Evolutionary conservation across 148 eudicot species (phyloP).

Genomic region (Rhododendron vialii): DNA sequence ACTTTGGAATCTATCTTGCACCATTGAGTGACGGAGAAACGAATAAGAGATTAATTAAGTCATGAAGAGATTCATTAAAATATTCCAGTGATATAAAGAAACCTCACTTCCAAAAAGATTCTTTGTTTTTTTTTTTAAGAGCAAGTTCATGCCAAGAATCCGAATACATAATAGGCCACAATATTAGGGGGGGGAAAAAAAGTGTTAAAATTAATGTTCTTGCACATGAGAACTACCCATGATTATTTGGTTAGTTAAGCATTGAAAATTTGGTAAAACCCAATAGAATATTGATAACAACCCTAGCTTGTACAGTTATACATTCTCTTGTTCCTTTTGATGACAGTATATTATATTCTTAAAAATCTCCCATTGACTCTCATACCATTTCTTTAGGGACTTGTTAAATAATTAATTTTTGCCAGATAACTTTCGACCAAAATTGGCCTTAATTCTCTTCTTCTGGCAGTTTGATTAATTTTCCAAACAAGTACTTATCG

Average conservation of each 20-base stretch:
- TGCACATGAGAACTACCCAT: slow-evolving; percentile 38
- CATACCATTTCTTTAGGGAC: slow-evolving; percentile 22
- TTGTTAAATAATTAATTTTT: not conserved
- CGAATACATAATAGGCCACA: slow-evolving; percentile 34
- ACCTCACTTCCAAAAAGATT: slow-evolving; percentile 3
- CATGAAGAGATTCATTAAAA: not conserved
- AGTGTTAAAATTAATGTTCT: slow-evolving; percentile 28
- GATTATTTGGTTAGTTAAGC: slow-evolving; percentile 40
- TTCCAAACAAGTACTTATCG: not conserved
- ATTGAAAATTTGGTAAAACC: slow-evolving; percentile 13
- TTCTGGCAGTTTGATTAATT: slow-evolving; percentile 15
- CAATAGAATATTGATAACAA: slow-evolving; percentile 6
- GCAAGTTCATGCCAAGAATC: slow-evolving; percentile 25
- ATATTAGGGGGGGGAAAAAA: slow-evolving; percentile 27
- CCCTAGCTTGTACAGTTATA: not conserved
- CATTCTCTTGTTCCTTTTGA: slow-evolving; percentile 24
- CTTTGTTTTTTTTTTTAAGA: not conserved
- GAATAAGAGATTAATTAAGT: not conserved
- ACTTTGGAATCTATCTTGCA: not conserved
- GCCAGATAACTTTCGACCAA: too few relatives aligned
- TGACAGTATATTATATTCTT: slow-evolving; percentile 14
- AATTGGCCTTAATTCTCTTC: slow-evolving; percentile 16
- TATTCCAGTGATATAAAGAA: not conserved
- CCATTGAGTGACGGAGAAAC: not conserved
- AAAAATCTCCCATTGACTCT: slow-evolving; percentile 10